A percentile compares a stretch with the other conserved stretches of the same genome.
These are phyloP conservation scores for Basidiobolus meristosporus DNA, from an alignment of 371 early-diverging fungal genomes.

Conservation along the genomic window DNA sequence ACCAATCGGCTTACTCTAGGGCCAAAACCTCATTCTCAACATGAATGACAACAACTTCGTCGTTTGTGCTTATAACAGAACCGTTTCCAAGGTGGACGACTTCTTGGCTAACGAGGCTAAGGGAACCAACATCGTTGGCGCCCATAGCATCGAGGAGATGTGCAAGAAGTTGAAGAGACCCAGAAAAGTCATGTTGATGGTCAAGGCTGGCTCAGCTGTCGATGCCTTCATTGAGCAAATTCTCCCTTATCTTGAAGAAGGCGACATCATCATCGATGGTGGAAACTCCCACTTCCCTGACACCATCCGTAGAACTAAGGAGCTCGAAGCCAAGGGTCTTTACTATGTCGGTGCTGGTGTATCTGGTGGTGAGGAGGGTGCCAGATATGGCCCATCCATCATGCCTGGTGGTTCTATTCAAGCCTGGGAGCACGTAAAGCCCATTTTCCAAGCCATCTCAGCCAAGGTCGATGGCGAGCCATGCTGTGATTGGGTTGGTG, in stretches of 20 bases:
- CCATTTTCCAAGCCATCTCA: conserved; percentile 89
- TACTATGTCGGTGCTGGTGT: conserved; percentile 96
- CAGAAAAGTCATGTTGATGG: conserved; percentile 91
- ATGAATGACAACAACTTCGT: conserved; percentile 91
- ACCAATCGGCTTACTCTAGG: no score
- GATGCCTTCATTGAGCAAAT: conserved; percentile 89
- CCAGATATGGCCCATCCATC: conserved; percentile 93
- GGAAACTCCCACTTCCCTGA: conserved; percentile 99
- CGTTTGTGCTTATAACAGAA: conserved; percentile 95
- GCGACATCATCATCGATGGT: conserved; percentile 97
- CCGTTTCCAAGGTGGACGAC: conserved; percentile 81
- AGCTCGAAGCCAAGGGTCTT: conserved; percentile 74
- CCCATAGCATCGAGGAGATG: conserved; percentile 82
- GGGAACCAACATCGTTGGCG: conserved; percentile 89
- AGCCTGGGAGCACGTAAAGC: conserved; percentile 85
- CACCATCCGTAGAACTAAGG: conserved; percentile 76
- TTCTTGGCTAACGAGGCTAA: conserved; percentile 92
- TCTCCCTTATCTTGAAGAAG: conserved; percentile 62
- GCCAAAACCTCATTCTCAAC: conserved; percentile 96
- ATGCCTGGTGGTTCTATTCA: conserved; percentile 95
- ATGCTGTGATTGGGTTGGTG: conserved; percentile 99
- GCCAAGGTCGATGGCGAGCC: conserved; percentile 77
- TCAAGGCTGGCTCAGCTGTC: conserved; percentile 93
- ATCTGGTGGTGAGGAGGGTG: conserved; percentile 99
- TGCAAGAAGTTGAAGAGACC: conserved; percentile 83